phyloP scores from a whole-genome alignment of 495 filamentous ascomycete species.

The Penicillium egyptiacum region DNA sequence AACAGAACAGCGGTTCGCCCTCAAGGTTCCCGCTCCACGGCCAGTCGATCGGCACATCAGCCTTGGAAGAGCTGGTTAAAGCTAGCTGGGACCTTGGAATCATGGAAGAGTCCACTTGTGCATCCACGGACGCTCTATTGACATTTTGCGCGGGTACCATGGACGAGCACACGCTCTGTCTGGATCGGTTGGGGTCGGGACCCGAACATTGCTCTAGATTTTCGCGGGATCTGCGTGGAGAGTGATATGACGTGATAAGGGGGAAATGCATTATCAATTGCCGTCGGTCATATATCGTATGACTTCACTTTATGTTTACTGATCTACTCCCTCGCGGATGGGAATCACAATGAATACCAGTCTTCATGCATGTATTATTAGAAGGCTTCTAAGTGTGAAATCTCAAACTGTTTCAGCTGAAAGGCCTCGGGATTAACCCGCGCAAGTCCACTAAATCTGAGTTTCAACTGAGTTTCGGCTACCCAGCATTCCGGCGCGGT shows the following conservation, averaged over 20 bases:
- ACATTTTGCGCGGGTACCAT: background rate
- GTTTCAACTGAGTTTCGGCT: background rate
- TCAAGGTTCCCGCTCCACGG: background rate
- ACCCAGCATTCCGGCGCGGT: background rate
- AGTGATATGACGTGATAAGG: conserved; percentile 12
- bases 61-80: background rate
- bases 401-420: background rate
- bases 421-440: background rate
- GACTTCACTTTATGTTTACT: background rate
- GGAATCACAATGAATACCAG: too few species aligned
- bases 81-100: background rate
- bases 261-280: conserved; percentile 19
- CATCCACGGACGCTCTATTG: background rate
- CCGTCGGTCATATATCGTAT: conserved; percentile 5
- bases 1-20: background rate
- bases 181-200: conserved; percentile 10
- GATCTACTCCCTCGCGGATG: too few species aligned
- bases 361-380: background rate
- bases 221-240: conserved; percentile 12
- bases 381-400: background rate
- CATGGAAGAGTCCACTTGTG: background rate
- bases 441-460: background rate
- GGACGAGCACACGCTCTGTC: background rate
- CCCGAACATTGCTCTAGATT: background rate
- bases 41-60: background rate